Conservation (phyloP, 2,329 filamentous ascomycete genomes). For the Diplodia corticola region DNA sequence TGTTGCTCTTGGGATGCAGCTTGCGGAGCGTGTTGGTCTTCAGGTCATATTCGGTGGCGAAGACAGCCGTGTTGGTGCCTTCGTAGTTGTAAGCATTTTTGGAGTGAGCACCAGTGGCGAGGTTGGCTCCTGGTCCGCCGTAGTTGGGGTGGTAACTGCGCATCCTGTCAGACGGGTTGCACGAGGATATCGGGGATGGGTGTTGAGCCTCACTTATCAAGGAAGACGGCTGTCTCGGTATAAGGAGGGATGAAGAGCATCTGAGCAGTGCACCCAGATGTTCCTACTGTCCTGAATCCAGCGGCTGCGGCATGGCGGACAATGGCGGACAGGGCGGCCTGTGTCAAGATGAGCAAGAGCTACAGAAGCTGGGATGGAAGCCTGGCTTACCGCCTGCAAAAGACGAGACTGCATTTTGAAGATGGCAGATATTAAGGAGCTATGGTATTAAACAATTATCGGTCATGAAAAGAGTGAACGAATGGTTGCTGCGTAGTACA, state of each 20-base stretch:
- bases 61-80: slow-evolving; percentile 20
- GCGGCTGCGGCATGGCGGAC: slow-evolving; percentile 18
- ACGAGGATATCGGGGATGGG: neutral
- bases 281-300: slow-evolving; percentile 25
- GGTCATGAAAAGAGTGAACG: neutral
- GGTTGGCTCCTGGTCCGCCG: slow-evolving; percentile 24
- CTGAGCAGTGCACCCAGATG: slow-evolving; percentile 25
- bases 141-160: slow-evolving; percentile 25
- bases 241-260: slow-evolving; percentile 25
- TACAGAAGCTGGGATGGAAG: neutral
- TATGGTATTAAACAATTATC: neutral
- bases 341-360: neutral
- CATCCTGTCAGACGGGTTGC: neutral
- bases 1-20: slow-evolving; percentile 24
- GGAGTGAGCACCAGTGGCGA: slow-evolving; percentile 23
- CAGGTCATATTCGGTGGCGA: slow-evolving; percentile 24
- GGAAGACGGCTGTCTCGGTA: slow-evolving; percentile 25
- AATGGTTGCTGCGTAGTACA: neutral
- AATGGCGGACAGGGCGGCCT: slow-evolving; percentile 3
- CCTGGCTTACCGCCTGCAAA: neutral
- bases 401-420: slow-evolving; percentile 12
- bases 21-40: slow-evolving; percentile 24
- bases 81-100: slow-evolving; percentile 23
- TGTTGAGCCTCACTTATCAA: slow-evolving; percentile 24
- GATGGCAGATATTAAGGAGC: neutral